Evolutionary conservation across 202 grass and related monocot species (phyloP).

Genomic region (Bolboschoenoplectus hybrid): DNA sequence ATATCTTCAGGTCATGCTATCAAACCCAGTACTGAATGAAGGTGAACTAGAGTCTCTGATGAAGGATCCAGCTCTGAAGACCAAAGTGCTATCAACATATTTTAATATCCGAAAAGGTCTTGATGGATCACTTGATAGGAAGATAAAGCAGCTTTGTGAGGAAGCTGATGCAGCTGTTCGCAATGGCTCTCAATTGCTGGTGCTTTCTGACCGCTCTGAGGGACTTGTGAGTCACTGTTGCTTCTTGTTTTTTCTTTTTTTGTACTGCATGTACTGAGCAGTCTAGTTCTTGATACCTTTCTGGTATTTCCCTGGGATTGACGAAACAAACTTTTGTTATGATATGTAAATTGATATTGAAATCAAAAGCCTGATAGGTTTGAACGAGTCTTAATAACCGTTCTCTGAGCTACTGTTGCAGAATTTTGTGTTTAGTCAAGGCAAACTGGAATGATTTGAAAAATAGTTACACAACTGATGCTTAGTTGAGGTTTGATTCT

Average conservation of each 20-base stretch:
- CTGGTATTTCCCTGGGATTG: background rate
- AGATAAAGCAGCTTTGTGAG: conserved; percentile 78
- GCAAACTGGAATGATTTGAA: background rate
- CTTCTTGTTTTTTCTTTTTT: conserved; percentile 33
- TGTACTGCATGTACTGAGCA: background rate
- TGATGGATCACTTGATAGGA: conserved; percentile 83
- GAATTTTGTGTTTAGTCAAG: conserved; percentile 4
- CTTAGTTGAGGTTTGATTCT: background rate
- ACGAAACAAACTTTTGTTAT: background rate
- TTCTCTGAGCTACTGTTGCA: background rate
- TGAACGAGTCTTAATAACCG: background rate
- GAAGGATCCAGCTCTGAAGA: conserved; percentile 76
- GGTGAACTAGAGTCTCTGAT: conserved; percentile 86
- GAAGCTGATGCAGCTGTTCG: conserved; percentile 94
- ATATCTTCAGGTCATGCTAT: conserved; percentile 79
- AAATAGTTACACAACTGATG: conserved; percentile 14
- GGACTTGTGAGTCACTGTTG: conserved; percentile 67
- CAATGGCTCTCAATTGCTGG: conserved; percentile 90
- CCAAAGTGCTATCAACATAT: conserved; percentile 79
- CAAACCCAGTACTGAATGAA: conserved; percentile 94
- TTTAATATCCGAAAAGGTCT: conserved; percentile 94
- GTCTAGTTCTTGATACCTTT: conserved; percentile 16
- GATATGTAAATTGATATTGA: conserved; percentile 20
- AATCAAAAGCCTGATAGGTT: background rate
- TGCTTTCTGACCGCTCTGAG: conserved; percentile 94